Evolutionary conservation across 768 basidiomycete species (phyloP).

Genomic region (Tulasnella sp.): DNA sequence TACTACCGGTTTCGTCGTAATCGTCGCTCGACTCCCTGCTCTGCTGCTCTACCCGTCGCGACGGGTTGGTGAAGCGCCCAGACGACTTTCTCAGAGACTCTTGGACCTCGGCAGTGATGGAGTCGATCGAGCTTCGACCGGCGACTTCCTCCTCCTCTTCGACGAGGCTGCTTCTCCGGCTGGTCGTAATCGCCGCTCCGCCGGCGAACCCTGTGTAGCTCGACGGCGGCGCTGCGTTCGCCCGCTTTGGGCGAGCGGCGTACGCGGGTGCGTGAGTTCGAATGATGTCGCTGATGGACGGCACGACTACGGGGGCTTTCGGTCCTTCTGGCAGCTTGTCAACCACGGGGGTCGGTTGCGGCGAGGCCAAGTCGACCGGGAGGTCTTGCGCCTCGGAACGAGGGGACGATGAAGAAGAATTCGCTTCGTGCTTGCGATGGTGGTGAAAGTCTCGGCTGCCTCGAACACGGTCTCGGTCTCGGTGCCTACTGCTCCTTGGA

Average conservation of each 20-base stretch:
- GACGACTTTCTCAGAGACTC: background rate
- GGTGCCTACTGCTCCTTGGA: background rate
- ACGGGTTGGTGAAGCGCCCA: background rate
- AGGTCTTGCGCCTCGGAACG: background rate
- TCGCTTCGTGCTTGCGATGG: background rate
- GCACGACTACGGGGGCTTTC: slow-evolving; percentile 45
- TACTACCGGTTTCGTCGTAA: background rate
- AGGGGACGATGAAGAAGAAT: background rate
- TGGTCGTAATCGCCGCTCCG: background rate
- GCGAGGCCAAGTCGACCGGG: background rate
- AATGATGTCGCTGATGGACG: slow-evolving; percentile 87
- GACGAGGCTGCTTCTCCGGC: background rate
- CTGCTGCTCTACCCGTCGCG: background rate
- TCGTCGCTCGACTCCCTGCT: slow-evolving; percentile 18
- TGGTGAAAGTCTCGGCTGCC: background rate
- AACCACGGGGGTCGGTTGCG: background rate
- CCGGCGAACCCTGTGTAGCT: background rate
- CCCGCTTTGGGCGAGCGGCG: slow-evolving; percentile 3
- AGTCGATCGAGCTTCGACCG: slow-evolving; percentile 21
- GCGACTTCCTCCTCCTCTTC: slow-evolving; percentile 25
- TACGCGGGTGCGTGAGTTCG: slow-evolving; percentile 62
- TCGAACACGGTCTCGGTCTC: background rate
- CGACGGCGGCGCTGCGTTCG: background rate
- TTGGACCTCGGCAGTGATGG: slow-evolving; percentile 17
- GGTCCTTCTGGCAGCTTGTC: background rate